Conservation (phyloP, 2,329 filamentous ascomycete genomes). For the Exophiala bonariae region DNA sequence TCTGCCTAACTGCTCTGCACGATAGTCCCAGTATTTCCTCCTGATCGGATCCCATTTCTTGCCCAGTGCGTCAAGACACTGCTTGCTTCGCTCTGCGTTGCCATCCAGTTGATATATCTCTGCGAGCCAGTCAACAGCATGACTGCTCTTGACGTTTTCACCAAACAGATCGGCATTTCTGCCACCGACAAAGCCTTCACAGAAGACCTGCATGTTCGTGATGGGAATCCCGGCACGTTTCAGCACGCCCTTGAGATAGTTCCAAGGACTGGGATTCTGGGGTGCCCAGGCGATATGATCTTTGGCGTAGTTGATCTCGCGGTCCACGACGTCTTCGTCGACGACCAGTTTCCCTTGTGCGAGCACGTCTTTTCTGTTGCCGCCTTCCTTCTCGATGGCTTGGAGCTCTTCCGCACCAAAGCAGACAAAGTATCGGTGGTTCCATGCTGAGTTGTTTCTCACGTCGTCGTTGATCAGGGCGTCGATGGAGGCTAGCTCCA, state of each 20-base stretch:
- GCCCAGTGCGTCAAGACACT: constrained; percentile 71
- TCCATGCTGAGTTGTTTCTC: constrained; percentile 96
- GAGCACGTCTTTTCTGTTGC: constrained; percentile 20
- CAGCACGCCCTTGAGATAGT: constrained; percentile 78
- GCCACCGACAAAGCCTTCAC: constrained; percentile 48
- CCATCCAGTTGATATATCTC: constrained; percentile 45
- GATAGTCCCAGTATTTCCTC: constrained; percentile 89
- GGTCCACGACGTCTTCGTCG: constrained; percentile 64
- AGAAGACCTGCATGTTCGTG: constrained; percentile 54
- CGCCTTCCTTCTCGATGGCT: constrained; percentile 39
- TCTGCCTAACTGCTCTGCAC: constrained; percentile 32
- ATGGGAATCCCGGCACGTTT: constrained; percentile 60
- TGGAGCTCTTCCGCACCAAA: constrained; percentile 59
- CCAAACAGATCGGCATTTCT: constrained; percentile 16
- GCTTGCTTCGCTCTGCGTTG: constrained; percentile 58
- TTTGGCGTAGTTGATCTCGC: constrained; percentile 74
- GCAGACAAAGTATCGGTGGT: constrained; percentile 91
- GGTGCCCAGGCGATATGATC: constrained; percentile 75
- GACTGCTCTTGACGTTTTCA: constrained; percentile 54
- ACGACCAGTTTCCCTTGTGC: constrained; percentile 40
- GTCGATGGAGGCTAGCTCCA: constrained; percentile 70
- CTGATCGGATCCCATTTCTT: constrained; percentile 89
- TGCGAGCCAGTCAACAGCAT: constrained; percentile 56
- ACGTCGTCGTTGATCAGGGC: constrained; percentile 75
- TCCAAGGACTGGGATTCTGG: constrained; percentile 94